A percentile compares a stretch with the other conserved stretches of the same genome.
Evolutionary conservation across 495 filamentous ascomycete species (phyloP).

Genomic region (Penicillium maclennaniae): DNA sequence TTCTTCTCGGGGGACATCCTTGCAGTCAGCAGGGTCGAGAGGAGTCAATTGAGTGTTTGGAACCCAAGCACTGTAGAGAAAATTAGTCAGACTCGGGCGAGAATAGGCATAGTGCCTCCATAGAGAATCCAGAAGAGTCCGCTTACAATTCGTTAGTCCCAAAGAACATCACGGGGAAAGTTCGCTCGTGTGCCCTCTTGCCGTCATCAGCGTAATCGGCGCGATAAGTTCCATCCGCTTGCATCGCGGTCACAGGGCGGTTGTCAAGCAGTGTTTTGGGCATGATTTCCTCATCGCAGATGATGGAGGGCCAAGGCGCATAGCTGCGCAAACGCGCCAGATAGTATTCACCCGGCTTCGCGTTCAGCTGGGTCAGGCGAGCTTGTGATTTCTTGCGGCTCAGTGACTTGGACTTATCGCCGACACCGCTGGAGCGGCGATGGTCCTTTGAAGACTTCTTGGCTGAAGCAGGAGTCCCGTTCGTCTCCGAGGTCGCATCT

Average conservation of each 20-base stretch:
- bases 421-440: slow-evolving; percentile 64
- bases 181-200: slow-evolving; percentile 75
- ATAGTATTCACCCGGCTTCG: slow-evolving; percentile 80
- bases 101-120: neutral
- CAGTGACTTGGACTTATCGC: slow-evolving; percentile 60
- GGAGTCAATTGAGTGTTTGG: slow-evolving; percentile 72
- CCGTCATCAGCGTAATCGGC: slow-evolving; percentile 79
- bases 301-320: slow-evolving; percentile 85
- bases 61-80: slow-evolving; percentile 69
- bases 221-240: slow-evolving; percentile 75
- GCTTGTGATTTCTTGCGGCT: slow-evolving; percentile 78
- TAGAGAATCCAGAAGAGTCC: neutral
- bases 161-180: slow-evolving; percentile 91
- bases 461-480: slow-evolving; percentile 45
- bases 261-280: slow-evolving; percentile 63
- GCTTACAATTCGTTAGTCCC: slow-evolving; percentile 94
- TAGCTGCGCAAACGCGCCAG: slow-evolving; percentile 85
- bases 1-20: slow-evolving; percentile 60
- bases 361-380: slow-evolving; percentile 67
- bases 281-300: slow-evolving; percentile 89
- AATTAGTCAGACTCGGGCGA: slow-evolving; percentile 8
- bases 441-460: slow-evolving; percentile 50
- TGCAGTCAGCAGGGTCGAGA: slow-evolving; percentile 65
- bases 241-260: slow-evolving; percentile 76
- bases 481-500: slow-evolving; percentile 30